Percentiles rank a stretch among this genome's conserved stretches.
Conservation (phyloP, 1,284 basidiomycete genomes). For the Ustilago loliicola region DNA sequence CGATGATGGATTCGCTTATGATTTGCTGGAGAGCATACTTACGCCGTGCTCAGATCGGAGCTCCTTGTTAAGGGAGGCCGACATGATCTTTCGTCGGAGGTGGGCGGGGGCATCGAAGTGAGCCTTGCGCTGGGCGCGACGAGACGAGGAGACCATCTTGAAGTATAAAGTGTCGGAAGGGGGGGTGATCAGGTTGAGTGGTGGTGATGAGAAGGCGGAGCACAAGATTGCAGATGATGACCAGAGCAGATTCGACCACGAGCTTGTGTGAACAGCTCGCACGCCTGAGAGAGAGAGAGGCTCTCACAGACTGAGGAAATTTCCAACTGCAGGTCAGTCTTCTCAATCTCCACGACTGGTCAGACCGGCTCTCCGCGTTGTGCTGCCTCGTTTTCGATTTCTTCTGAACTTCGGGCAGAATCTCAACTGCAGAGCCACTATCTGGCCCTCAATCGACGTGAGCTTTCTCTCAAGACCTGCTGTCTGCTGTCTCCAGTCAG, state of each 20-base stretch:
- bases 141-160: slow-evolving; percentile 66
- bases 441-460: not conserved
- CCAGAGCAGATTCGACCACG: not conserved
- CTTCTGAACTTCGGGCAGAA: not conserved
- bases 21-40: slow-evolving; percentile 70
- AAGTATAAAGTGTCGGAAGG: slow-evolving; percentile 44
- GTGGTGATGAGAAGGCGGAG: slow-evolving; percentile 14
- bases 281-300: not conserved
- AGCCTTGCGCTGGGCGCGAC: slow-evolving; percentile 64
- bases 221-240: slow-evolving; percentile 8
- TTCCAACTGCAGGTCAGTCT: not conserved
- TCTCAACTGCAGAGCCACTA: slow-evolving; percentile 15
- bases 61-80: slow-evolving; percentile 93
- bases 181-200: slow-evolving; percentile 24
- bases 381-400: slow-evolving; percentile 12
- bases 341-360: not conserved
- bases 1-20: not conserved
- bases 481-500: slow-evolving; percentile 16
- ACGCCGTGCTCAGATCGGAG: slow-evolving; percentile 93
- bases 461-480: not conserved
- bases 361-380: not conserved
- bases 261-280: too few relatives aligned
- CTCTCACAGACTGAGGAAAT: not conserved
- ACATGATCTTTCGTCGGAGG: slow-evolving; percentile 96
- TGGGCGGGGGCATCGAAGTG: slow-evolving; percentile 68